A percentile compares a stretch with the other conserved stretches of the same genome.
Evolutionary conservation across 2,329 filamentous ascomycete genomes (phyloP).

Genomic region (Arthroderma sp.): DNA sequence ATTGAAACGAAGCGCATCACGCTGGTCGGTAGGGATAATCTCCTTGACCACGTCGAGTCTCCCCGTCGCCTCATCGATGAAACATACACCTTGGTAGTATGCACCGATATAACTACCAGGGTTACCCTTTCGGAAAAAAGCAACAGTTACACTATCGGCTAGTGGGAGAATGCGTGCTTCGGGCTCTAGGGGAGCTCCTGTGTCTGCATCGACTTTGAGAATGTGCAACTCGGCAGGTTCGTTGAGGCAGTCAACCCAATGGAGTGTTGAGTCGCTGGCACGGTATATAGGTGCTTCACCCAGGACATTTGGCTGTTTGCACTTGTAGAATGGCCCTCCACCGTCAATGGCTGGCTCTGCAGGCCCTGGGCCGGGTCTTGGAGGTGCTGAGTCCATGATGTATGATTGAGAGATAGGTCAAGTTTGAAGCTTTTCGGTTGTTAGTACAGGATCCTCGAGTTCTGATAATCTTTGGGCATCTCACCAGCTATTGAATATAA

Average conservation of each 20-base stretch:
- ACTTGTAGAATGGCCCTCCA: conserved; percentile 12
- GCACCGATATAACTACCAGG: conserved; percentile 27
- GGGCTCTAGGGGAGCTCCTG: conserved; percentile 15
- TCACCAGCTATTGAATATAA: too few relatives aligned
- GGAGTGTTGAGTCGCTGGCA: conserved; percentile 19
- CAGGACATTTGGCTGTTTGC: conserved; percentile 15
- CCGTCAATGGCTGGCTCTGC: conserved; percentile 9
- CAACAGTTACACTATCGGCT: conserved; percentile 24
- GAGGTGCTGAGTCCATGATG: background rate
- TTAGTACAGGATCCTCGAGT: too few relatives aligned
- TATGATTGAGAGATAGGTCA: too few relatives aligned
- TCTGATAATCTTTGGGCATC: too few relatives aligned
- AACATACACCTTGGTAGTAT: conserved; percentile 27
- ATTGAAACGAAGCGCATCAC: conserved; percentile 48
- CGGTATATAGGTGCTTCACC: conserved; percentile 22
- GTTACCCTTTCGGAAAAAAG: conserved; percentile 20
- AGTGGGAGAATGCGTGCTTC: conserved; percentile 18
- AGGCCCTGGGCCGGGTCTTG: conserved; percentile 2
- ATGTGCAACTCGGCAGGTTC: conserved; percentile 22
- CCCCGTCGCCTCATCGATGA: conserved; percentile 25
- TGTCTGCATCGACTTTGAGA: conserved; percentile 20
- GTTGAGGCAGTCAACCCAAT: conserved; percentile 21
- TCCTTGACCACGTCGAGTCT: conserved; percentile 24
- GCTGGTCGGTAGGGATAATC: conserved; percentile 21
- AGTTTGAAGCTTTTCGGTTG: too few relatives aligned